Conservation (phyloP, 129 eudicot species). For the Arctium lappa region DNA sequence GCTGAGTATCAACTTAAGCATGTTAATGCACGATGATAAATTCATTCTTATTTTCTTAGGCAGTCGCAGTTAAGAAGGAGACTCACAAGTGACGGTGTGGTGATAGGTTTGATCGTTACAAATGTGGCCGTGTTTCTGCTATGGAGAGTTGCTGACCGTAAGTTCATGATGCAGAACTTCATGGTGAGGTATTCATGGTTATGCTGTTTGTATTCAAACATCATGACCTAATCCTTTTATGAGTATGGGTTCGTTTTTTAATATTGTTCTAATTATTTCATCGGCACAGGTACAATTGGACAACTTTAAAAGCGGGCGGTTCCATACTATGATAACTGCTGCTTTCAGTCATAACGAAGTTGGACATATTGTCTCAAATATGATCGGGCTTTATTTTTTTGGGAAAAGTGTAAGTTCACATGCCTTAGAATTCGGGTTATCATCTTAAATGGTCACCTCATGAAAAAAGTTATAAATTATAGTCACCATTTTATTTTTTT, state of each 20-base stretch:
- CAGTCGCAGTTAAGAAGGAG: constrained; percentile 46
- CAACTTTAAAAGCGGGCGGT: constrained; percentile 61
- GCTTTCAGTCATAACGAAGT: constrained; percentile 75
- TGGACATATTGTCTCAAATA: constrained; percentile 63
- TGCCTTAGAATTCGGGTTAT: not conserved
- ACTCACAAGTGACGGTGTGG: constrained; percentile 47
- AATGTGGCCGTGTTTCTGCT: constrained; percentile 71
- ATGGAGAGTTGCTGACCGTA: constrained; percentile 53
- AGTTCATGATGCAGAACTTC: constrained; percentile 69
- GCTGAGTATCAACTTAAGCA: not conserved
- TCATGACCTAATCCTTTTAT: not conserved
- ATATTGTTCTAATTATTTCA: not conserved
- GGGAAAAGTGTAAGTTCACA: constrained; percentile 65
- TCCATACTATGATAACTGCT: constrained; percentile 76
- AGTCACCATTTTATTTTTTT: not conserved
- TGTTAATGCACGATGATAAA: not conserved
- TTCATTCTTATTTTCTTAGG: constrained; percentile 37
- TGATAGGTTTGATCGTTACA: constrained; percentile 59
- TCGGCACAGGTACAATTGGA: constrained; percentile 65
- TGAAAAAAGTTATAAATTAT: not conserved
- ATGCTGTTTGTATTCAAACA: not conserved
- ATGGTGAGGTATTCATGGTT: constrained; percentile 42
- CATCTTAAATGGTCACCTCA: not conserved
- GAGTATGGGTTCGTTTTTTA: not conserved
- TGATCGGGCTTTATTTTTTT: constrained; percentile 86